Conservation (phyloP, 2,329 filamentous ascomycete genomes). For the Coniella lustricola region DNA sequence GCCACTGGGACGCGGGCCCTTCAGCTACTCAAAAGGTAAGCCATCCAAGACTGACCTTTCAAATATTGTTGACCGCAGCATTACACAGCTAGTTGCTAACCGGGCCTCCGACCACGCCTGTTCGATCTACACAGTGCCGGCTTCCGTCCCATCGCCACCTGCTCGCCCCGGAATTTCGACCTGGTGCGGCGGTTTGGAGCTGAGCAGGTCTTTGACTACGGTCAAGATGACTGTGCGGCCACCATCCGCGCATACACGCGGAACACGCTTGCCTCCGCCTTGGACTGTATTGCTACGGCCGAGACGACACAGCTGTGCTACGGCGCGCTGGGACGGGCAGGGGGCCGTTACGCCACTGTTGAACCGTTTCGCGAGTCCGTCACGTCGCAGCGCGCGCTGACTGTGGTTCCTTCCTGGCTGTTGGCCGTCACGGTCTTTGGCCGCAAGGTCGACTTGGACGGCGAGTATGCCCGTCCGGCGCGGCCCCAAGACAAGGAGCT, state of each 20-base stretch:
- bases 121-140: not conserved
- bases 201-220: slow-evolving; percentile 32
- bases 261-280: slow-evolving; percentile 26
- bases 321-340: slow-evolving; percentile 25
- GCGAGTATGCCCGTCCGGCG: not conserved
- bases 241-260: slow-evolving; percentile 29
- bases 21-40: slow-evolving; percentile 16
- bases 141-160: slow-evolving; percentile 17
- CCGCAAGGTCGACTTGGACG: not conserved
- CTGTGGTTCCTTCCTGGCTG: not conserved
- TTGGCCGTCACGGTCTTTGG: not conserved
- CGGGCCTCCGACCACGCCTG: no score
- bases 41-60: not conserved
- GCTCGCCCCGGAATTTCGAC: slow-evolving; percentile 23
- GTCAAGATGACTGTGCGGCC: slow-evolving; percentile 9
- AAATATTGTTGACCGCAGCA: no score
- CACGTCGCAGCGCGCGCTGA: not conserved
- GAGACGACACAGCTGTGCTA: slow-evolving; percentile 29
- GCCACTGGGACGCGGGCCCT: not conserved
- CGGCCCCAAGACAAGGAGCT: not conserved
- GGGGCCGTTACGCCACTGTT: slow-evolving; percentile 18
- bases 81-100: no score
- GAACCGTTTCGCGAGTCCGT: not conserved
- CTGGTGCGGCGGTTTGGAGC: slow-evolving; percentile 32
- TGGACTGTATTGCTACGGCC: slow-evolving; percentile 30